phyloP scores from a whole-genome alignment of 306 rosid genomes.

The Heteromeles arbutifolia region DNA sequence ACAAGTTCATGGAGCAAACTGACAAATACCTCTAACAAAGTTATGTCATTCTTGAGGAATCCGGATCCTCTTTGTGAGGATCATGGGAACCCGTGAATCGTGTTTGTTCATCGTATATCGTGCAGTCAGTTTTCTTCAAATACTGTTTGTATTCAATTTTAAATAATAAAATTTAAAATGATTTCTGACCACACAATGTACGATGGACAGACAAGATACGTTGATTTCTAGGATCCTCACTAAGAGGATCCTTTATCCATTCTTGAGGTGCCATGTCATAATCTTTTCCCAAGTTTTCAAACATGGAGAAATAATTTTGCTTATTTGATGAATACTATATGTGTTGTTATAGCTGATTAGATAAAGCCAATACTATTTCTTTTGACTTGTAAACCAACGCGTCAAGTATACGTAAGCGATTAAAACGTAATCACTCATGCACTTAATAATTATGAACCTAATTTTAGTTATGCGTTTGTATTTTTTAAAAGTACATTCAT shows the following conservation, averaged over 20 bases:
- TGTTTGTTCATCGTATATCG: rapidly evolving
- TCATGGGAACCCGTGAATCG: rapidly evolving
- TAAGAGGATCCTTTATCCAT: too few relatives aligned
- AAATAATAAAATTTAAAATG: too few relatives aligned
- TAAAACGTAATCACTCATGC: not conserved
- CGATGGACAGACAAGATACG: too few relatives aligned
- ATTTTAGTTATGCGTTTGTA: too few relatives aligned
- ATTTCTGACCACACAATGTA: rapidly evolving
- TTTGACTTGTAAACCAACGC: not conserved
- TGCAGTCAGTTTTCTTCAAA: rapidly evolving
- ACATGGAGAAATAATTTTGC: not conserved
- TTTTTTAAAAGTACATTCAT: too few relatives aligned
- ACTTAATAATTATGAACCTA: not conserved
- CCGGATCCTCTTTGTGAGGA: too few relatives aligned
- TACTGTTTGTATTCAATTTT: too few relatives aligned
- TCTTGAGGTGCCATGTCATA: not conserved
- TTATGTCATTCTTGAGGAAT: too few relatives aligned
- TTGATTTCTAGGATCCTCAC: rapidly evolving
- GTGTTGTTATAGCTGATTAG: not conserved
- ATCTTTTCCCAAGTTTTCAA: not conserved
- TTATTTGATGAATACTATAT: too few relatives aligned
- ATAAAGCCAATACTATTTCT: not conserved
- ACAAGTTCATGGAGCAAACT: too few relatives aligned
- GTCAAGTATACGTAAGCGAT: too few relatives aligned
- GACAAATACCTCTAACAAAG: too few relatives aligned